These are phyloP conservation scores for Stachybotrys chlorohalonatus DNA, from an alignment of 2,329 filamentous ascomycete genomes.

Conservation along the genomic window DNA sequence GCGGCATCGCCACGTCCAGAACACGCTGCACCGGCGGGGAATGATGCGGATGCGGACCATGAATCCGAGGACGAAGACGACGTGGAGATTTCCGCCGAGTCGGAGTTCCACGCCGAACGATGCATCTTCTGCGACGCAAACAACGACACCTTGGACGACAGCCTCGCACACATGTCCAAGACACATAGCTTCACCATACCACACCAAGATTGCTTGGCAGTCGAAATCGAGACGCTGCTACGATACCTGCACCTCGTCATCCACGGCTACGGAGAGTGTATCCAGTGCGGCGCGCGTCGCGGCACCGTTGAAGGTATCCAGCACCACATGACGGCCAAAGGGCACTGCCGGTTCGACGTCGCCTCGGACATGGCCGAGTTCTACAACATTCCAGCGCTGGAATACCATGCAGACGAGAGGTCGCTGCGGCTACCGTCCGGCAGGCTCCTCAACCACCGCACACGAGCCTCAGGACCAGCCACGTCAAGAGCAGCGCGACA, in stretches of 20 bases:
- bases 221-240: constrained; percentile 37
- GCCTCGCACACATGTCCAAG: constrained; percentile 38
- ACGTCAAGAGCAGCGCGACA: too few species aligned
- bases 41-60: too few species aligned
- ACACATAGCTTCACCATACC: constrained; percentile 37
- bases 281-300: constrained; percentile 37
- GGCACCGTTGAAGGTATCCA: constrained; percentile 33
- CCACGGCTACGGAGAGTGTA: constrained; percentile 39
- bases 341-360: constrained; percentile 37
- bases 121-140: constrained; percentile 33
- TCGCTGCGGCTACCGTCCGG: too few species aligned
- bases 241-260: constrained; percentile 40
- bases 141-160: constrained; percentile 22
- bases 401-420: neutral
- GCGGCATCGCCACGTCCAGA: too few species aligned
- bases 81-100: too few species aligned
- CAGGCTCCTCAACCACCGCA: too few species aligned
- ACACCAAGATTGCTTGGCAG: constrained; percentile 25
- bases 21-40: too few species aligned
- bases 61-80: too few species aligned
- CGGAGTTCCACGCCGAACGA: constrained; percentile 7
- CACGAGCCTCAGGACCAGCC: too few species aligned
- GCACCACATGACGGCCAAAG: constrained; percentile 41
- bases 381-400: constrained; percentile 19
- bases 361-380: constrained; percentile 30